phyloP scores from a whole-genome alignment of 495 filamentous ascomycete genomes.

The Aspergillus egyptiacus region DNA sequence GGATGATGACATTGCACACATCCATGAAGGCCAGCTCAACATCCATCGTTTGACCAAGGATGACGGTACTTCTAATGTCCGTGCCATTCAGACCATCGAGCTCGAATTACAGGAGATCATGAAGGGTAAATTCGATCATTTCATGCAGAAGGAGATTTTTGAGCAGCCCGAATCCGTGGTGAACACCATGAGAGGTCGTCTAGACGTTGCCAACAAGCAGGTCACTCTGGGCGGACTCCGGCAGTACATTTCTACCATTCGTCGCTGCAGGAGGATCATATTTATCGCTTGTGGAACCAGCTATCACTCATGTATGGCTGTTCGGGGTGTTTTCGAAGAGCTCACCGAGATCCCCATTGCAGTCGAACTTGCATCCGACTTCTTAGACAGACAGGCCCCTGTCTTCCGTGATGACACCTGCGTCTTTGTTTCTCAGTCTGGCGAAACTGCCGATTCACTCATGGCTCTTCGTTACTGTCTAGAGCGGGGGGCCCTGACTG shows the following conservation, averaged over 20 bases:
- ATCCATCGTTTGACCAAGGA: slow-evolving; percentile 96
- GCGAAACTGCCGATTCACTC: slow-evolving; percentile 97
- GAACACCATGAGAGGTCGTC: slow-evolving; percentile 98
- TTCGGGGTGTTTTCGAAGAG: slow-evolving; percentile 95
- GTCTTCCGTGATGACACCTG: slow-evolving; percentile 99
- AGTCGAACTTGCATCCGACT: slow-evolving; percentile 95
- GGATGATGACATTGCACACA: slow-evolving; percentile 98
- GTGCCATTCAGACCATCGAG: slow-evolving; percentile 95
- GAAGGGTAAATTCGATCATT: slow-evolving; percentile 99
- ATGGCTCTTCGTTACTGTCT: slow-evolving; percentile 96
- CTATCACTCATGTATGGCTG: slow-evolving; percentile 98
- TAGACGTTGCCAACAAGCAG: slow-evolving; percentile 85
- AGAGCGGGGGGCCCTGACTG: slow-evolving; percentile 92
- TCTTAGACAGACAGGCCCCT: slow-evolving; percentile 94
- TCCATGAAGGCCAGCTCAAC: slow-evolving; percentile 97
- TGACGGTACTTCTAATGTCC: slow-evolving; percentile 93
- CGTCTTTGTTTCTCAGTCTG: slow-evolving; percentile 97
- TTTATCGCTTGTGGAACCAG: slow-evolving; percentile 98
- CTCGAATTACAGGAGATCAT: slow-evolving; percentile 99
- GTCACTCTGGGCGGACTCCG: slow-evolving; percentile 93
- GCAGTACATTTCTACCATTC: slow-evolving; percentile 93
- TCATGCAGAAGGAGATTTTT: slow-evolving; percentile 99
- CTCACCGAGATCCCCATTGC: slow-evolving; percentile 96
- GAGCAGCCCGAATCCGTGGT: slow-evolving; percentile 98
- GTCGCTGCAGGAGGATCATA: slow-evolving; percentile 90